Base-by-base conservation (phyloP, 345 rosid genomes). In the Eucalyptus polyanthemos region DNA sequence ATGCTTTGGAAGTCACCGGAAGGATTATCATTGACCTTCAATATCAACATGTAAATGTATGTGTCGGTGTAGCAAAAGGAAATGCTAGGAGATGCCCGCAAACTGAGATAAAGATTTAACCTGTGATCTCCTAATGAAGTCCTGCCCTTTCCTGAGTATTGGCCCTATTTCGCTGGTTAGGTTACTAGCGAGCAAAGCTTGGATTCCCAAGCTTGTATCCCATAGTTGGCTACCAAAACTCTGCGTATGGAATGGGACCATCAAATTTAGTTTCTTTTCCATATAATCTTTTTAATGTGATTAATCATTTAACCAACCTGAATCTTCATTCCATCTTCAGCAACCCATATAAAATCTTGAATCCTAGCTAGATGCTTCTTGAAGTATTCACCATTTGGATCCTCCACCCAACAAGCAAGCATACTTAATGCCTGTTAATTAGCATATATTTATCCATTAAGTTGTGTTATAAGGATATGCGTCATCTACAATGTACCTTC, bases 341-440 rank as follows among this genome's bases (percentile, higher is more conserved):
- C 94, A 88, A 96, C 87, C 97, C 97, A 96, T 10, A 95, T 50
- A 88, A 89, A 96, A 89, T 96, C 96, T 5, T 91, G 67, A 40
- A 93, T 50, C 65, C 95, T 91, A 3, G 95, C 93, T 15, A 96
- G 94, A 87, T 95, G 96, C 89, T 93, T 94, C 89, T 96, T 94
- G 86, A 93, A 94, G 86, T 69, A 58, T 89, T 83, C 91, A 14
- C 97, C 94, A 14, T 96, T 62, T 4, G 96, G 95, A 91, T 96
- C 94, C 91, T 96, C 97, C 54, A 92, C 94, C 97, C 96, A 95
- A 49, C 96, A 96, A 90, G 96, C 93, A 53, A 96, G 92, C 95
- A 92, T 94, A 67, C 95, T 91, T 8, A 95, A 60, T 24, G 86
- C 93, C 91, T 93, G 90, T 89, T 58, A 6, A 58, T 25, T 58